Evolutionary conservation across 768 basidiomycete genomes (phyloP).

Genomic region (Boletellus emodensis): DNA sequence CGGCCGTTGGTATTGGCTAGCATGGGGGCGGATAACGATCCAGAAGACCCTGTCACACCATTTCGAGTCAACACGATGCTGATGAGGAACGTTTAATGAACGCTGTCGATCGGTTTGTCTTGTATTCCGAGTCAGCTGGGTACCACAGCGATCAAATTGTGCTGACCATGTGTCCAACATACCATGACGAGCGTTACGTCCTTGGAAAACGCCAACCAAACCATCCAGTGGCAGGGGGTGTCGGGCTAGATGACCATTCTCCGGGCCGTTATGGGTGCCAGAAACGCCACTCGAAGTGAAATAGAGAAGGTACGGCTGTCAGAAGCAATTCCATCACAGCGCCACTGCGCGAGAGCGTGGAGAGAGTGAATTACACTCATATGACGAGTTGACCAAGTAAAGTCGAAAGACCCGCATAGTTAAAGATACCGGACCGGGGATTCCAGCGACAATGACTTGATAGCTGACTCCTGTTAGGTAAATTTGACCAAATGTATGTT

Average conservation of each 20-base stretch:
- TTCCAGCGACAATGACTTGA: background rate
- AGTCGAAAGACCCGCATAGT: background rate
- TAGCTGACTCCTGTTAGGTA: background rate
- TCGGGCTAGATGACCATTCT: background rate
- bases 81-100: conserved; percentile 3
- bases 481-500: background rate
- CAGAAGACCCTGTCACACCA: conserved; percentile 11
- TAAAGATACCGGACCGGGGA: background rate
- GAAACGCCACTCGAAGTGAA: background rate
- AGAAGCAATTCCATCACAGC: background rate
- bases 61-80: background rate
- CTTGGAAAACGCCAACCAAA: conserved; percentile 10
- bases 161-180: background rate
- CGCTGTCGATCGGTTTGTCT: conserved; percentile 1
- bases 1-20: conserved; percentile 10
- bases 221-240: conserved; percentile 24
- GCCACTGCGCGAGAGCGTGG: background rate
- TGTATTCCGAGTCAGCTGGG: conserved; percentile 5
- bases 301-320: background rate
- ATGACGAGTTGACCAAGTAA: background rate
- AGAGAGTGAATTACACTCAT: background rate
- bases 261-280: background rate
- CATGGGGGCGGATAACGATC: conserved; percentile 2
- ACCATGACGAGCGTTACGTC: conserved; percentile 5
- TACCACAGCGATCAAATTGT: background rate